phyloP scores from a whole-genome alignment of 1,139 yeast species.

The Geotrichum fermentans region DNA sequence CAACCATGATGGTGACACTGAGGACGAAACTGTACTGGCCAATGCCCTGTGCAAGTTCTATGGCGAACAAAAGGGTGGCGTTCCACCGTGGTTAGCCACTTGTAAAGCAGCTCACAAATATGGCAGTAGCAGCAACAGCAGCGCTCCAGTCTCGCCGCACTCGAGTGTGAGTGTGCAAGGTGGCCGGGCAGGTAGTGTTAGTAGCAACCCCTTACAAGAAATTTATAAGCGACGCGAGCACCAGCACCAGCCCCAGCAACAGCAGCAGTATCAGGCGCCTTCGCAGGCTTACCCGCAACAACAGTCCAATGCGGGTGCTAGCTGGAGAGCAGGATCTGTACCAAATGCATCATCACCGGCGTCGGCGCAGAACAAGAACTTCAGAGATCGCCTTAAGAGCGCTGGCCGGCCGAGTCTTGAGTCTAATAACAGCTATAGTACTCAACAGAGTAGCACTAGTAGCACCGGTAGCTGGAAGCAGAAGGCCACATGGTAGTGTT shows the following conservation, averaged over 20 bases:
- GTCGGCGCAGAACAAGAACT: conserved; percentile 7
- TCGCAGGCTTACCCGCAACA: conserved; percentile 3
- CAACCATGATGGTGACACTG: conserved; percentile 36
- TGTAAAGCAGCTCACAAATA: conserved; percentile 13
- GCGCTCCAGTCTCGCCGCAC: not conserved
- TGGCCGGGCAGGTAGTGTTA: not conserved
- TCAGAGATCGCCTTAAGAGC: conserved; percentile 27
- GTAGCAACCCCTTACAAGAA: conserved; percentile 29
- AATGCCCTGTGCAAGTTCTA: conserved; percentile 36
- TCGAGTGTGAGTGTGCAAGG: not conserved
- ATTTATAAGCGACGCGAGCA: conserved; percentile 25
- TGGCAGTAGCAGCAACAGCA: not conserved
- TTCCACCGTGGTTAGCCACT: conserved; percentile 30
- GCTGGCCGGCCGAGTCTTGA: conserved; percentile 31
- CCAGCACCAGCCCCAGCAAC: conserved; percentile 17
- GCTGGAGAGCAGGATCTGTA: conserved; percentile 17
- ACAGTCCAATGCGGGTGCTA: conserved; percentile 3
- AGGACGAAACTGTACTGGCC: conserved; percentile 36
- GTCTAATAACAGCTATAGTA: not conserved
- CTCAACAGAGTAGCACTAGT: not conserved
- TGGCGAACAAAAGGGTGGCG: conserved; percentile 23
- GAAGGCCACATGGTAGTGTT: conserved; percentile 13
- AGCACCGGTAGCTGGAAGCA: conserved; percentile 12
- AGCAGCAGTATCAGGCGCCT: conserved; percentile 19
- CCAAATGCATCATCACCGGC: too few species aligned